Evolutionary conservation across 345 rosid genomes (phyloP).

Genomic region (Eucalyptus virginea): DNA sequence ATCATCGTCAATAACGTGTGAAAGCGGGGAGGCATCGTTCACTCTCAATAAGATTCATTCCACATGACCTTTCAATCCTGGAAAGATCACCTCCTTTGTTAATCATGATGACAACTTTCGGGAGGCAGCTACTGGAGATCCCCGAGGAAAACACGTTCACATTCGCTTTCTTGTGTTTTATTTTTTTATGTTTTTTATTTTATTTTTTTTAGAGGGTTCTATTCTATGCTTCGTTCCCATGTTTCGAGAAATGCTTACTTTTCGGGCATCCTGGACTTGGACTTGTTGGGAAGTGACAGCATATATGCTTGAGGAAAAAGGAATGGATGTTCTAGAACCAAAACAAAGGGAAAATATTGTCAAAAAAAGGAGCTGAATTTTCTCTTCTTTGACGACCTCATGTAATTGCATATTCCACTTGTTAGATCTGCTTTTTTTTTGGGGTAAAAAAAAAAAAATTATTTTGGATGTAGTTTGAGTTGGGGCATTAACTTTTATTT

Average conservation of each 20-base stretch:
- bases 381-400: neutral
- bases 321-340: neutral
- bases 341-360: neutral
- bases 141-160: neutral
- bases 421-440: neutral
- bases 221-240: neutral
- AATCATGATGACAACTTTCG: neutral
- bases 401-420: neutral
- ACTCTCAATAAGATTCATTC: neutral
- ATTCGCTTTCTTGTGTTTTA: neutral
- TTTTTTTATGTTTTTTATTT: accelerated
- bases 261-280: neutral
- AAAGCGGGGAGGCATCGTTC: neutral
- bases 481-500: neutral
- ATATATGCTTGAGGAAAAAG: neutral
- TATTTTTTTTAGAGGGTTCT: neutral
- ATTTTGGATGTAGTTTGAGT: neutral
- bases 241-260: neutral
- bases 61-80: neutral
- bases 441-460: accelerated
- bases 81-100: neutral
- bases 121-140: neutral
- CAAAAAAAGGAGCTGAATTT: neutral
- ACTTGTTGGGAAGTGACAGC: neutral
- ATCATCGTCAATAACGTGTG: neutral